phyloP scores from a whole-genome alignment of 306 rosid species.

The Castanopsis chinensis region DNA sequence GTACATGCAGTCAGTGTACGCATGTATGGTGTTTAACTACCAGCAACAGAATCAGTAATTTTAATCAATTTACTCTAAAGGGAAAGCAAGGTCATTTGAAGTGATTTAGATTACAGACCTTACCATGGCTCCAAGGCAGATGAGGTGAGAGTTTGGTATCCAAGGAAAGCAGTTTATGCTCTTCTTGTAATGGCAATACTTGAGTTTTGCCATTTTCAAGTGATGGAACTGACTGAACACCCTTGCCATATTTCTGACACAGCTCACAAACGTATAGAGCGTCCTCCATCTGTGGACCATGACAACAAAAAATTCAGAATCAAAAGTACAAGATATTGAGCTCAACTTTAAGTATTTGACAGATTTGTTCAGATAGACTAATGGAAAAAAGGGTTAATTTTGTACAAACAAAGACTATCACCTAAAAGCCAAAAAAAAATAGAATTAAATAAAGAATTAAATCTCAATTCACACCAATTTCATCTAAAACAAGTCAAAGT shows the following conservation, averaged over 20 bases:
- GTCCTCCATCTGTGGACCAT: slow-evolving; percentile 48
- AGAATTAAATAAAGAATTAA: not conserved
- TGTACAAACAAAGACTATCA: not conserved
- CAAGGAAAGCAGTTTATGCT: slow-evolving; percentile 29
- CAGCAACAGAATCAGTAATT: not conserved
- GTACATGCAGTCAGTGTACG: not conserved
- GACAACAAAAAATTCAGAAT: slow-evolving; percentile 21
- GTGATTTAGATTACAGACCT: slow-evolving; percentile 56
- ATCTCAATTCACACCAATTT: not conserved
- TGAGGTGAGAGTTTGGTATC: slow-evolving; percentile 35
- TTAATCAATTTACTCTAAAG: not conserved
- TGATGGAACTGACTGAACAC: slow-evolving; percentile 28
- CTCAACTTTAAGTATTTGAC: not conserved
- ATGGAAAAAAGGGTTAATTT: not conserved
- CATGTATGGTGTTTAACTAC: not conserved
- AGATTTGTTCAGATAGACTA: not conserved
- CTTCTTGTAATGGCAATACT: slow-evolving; percentile 25
- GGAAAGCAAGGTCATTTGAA: slow-evolving; percentile 4
- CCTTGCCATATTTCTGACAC: slow-evolving; percentile 74
- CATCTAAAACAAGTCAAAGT: not conserved
- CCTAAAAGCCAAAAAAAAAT: no score
- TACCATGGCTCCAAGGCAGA: slow-evolving; percentile 58
- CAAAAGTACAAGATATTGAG: not conserved
- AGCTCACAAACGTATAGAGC: slow-evolving; percentile 64
- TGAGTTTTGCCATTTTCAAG: slow-evolving; percentile 37